Conservation (phyloP, 345 rosid species). For the Ceriops zippeliana region DNA sequence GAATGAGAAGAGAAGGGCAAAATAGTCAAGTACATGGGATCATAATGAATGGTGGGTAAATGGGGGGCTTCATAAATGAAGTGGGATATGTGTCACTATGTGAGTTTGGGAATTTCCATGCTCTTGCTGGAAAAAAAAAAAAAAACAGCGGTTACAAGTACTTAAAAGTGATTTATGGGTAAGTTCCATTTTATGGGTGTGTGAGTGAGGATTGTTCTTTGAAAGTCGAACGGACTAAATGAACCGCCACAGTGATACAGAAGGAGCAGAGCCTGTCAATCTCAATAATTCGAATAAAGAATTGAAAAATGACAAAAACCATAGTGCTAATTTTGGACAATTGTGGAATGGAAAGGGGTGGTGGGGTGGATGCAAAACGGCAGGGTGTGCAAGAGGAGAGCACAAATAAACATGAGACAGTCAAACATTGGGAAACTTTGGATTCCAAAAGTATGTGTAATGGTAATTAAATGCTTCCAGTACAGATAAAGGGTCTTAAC, state of each 20-base stretch:
- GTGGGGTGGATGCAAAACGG: too few species aligned
- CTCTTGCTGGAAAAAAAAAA: too few species aligned
- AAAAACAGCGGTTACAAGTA: too few species aligned
- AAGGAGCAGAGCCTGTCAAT: too few species aligned
- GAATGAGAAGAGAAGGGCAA: neutral
- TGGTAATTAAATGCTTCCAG: neutral
- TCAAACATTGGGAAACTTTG: slow-evolving; percentile 30
- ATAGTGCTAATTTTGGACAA: neutral
- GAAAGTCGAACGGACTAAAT: neutral
- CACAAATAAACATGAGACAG: neutral
- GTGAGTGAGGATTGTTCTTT: neutral
- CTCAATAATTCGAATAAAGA: neutral
- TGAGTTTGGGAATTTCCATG: neutral
- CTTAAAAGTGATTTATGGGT: too few species aligned
- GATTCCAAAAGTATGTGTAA: slow-evolving; percentile 35
- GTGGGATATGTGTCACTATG: neutral
- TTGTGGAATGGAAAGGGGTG: too few species aligned
- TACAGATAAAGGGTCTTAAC: neutral
- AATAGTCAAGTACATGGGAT: neutral
- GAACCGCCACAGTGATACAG: too few species aligned
- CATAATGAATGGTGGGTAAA: slow-evolving; percentile 4
- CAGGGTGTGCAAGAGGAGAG: neutral
- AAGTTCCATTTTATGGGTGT: too few species aligned
- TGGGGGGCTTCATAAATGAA: slow-evolving; percentile 4
- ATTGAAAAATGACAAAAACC: neutral